Evolutionary conservation across 2,329 filamentous ascomycete genomes (phyloP), one percentile per base, ranked within the genome.

Genomic region (Aspergillus sp.): DNA sequence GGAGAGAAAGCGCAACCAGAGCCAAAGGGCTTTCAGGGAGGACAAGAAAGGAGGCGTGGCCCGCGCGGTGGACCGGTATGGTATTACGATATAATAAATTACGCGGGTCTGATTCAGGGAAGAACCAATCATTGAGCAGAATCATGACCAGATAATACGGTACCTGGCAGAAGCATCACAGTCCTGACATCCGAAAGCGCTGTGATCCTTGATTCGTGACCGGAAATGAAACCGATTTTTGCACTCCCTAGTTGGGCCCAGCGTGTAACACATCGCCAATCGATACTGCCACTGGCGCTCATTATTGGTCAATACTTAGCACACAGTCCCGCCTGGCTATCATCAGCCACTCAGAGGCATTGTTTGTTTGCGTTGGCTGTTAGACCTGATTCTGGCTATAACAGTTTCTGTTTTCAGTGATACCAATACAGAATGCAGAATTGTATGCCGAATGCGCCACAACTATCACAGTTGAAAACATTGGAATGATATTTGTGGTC

Each of bases 21-120:
- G 52, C 52, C 46, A 51, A 53, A 52, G 39, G 15, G 48, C 46
- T 50, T 56, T 56, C 47, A 58, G 55, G 53, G 60, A 57, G 55
- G 54, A 54, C 25, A 54, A 56, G 52, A 64, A 65, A 63, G 60
- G 61, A 62, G 60, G 59, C 53, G 58, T 50, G 54, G 50, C 52
- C 53, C 51, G 47, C 50, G 49, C 44, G 47, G 59, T 63, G 59
- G 62, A 59, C 51, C 56, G 48, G 52, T 45, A 53, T 25, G 45
- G 49, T 54, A 44, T 15, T 41, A 39, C 35, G 25, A 27, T 41
- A 39, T 37, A 22, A 19, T 48, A 7, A 43, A 3, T 43, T 43
- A 12, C 25, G 25, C 9, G 9, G 7, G 25, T 20, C n/a, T 22
- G 15, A 13, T 25, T 32, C 15, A 35, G 15, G 17, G n/a, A 5